phyloP scores from a whole-genome alignment of 73 alveolate genomes.

The Urostyla sp. region DNA sequence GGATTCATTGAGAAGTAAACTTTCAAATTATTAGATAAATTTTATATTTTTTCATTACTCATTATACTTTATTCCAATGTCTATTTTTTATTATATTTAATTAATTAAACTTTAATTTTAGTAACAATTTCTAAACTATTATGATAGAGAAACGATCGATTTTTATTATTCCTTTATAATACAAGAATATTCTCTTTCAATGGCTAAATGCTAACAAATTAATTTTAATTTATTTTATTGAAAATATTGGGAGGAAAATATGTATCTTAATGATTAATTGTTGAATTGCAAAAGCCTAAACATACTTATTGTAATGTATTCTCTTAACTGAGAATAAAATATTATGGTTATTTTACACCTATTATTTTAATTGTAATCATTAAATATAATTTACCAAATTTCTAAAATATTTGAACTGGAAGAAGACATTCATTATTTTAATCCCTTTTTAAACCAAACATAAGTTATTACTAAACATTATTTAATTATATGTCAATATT shows the following conservation, averaged over 20 bases:
- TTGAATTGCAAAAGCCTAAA: slow-evolving; percentile 2
- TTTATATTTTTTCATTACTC: background rate
- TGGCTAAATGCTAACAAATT: background rate
- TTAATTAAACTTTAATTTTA: slow-evolving; percentile 1
- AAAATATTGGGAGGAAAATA: slow-evolving; percentile 9
- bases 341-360: slow-evolving; percentile 12
- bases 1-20: background rate
- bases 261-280: slow-evolving; percentile 1
- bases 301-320: background rate
- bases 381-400: background rate
- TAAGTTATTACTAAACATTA: background rate
- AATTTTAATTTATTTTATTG: background rate
- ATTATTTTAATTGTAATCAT: background rate
- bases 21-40: background rate
- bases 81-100: background rate
- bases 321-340: slow-evolving; percentile 16
- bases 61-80: background rate
- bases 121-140: background rate
- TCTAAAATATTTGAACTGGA: slow-evolving; percentile 1
- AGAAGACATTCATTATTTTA: background rate
- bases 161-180: background rate
- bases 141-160: background rate
- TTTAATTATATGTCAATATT: background rate
- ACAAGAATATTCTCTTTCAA: background rate
- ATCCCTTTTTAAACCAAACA: slow-evolving; percentile 49